Evolutionary conservation across 2,329 filamentous ascomycete genomes (phyloP).

Genomic region (Chaetomiaceae sp.): DNA sequence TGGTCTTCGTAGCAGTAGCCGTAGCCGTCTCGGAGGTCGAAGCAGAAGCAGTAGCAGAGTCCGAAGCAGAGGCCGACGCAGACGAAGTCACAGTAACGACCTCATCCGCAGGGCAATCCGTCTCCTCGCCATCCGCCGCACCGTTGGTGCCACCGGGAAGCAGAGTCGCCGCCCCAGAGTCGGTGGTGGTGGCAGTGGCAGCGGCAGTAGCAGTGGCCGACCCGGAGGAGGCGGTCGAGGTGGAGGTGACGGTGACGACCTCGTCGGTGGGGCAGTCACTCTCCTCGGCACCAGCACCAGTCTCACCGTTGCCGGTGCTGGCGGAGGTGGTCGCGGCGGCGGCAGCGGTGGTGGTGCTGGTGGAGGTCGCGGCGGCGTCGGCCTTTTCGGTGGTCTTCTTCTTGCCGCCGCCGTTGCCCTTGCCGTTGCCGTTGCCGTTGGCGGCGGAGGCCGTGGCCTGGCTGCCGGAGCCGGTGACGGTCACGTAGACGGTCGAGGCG

Average conservation of each 20-base stretch:
- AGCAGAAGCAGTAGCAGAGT: not conserved
- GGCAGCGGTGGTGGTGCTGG: not conserved
- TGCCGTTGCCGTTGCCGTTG: not conserved
- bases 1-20: not conserved
- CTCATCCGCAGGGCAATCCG: slow-evolving; percentile 14
- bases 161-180: not conserved
- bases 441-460: not conserved
- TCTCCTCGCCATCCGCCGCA: slow-evolving; percentile 6
- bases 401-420: too few species aligned
- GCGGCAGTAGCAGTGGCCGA: not conserved
- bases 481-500: slow-evolving; percentile 22
- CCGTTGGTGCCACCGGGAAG: not conserved
- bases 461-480: slow-evolving; percentile 6
- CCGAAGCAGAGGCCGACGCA: not conserved
- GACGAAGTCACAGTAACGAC: slow-evolving; percentile 15
- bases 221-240: not conserved
- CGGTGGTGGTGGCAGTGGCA: slow-evolving; percentile 4
- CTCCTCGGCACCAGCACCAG: slow-evolving; percentile 7
- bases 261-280: slow-evolving; percentile 17
- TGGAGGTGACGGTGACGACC: slow-evolving; percentile 18
- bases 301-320: not conserved
- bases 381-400: not conserved
- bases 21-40: not conserved
- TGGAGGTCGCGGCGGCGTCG: not conserved
- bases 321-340: not conserved